Percentiles rank a stretch among this genome's conserved stretches.
These are phyloP conservation scores for Infundibulicybe gibba DNA, from an alignment of 768 basidiomycete genomes.

Conservation along the genomic window DNA sequence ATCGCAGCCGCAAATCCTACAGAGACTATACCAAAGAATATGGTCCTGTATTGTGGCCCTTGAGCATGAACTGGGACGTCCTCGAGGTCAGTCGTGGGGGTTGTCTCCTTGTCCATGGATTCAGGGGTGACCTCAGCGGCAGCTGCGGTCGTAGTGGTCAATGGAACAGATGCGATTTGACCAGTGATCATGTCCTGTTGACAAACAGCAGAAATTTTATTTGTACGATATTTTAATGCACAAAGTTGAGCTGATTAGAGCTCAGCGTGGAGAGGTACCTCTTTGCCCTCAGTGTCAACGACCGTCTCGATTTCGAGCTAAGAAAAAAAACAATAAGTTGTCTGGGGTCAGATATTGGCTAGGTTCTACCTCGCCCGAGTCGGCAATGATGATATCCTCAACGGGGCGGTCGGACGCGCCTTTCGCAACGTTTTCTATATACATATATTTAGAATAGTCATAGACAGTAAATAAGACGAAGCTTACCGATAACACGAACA, in stretches of 20 bases:
- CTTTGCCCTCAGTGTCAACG: constrained; percentile 63
- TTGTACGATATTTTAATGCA: constrained; percentile 36
- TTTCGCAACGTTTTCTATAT: constrained; percentile 71
- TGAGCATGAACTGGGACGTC: background rate
- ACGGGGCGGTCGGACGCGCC: constrained; percentile 66
- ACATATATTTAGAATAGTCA: constrained; percentile 2
- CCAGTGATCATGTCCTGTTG: constrained; percentile 31
- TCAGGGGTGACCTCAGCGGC: constrained; percentile 10
- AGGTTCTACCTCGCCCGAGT: constrained; percentile 78
- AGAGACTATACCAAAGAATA: constrained; percentile 36
- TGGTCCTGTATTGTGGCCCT: constrained; percentile 17
- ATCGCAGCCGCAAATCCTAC: constrained; percentile 39
- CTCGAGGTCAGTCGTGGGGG: constrained; percentile 3
- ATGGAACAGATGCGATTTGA: background rate
- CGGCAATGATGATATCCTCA: constrained; percentile 75
- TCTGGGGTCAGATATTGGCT: background rate
- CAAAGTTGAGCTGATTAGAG: constrained; percentile 59
- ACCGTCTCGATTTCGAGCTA: constrained; percentile 53
- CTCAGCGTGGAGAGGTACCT: constrained; percentile 95
- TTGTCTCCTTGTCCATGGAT: background rate
- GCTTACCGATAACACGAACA: constrained; percentile 67
- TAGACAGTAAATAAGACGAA: background rate
- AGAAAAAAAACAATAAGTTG: background rate
- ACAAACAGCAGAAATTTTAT: constrained; percentile 51
- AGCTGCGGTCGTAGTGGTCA: constrained; percentile 15